Conservation (phyloP, 1,284 basidiomycete species). For the Fomitopsis palustris region DNA sequence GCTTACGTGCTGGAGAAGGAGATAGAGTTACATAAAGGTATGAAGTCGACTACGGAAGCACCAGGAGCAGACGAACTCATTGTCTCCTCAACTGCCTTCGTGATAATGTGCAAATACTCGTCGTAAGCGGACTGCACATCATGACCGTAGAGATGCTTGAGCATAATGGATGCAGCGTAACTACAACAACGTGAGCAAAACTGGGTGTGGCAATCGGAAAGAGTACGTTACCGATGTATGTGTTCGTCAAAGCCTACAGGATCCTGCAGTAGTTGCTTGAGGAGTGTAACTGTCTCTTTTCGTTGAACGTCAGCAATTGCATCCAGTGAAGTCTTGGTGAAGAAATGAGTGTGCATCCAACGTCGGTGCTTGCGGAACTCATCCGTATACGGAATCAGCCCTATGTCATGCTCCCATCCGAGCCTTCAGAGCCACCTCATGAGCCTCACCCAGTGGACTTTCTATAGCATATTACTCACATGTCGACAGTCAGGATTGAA, state of each 20-base stretch:
- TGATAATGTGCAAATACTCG: conserved; percentile 31
- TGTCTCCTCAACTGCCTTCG: conserved; percentile 44
- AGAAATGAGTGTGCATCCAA: not conserved
- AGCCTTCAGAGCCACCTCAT: not conserved
- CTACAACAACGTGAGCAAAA: too few relatives aligned
- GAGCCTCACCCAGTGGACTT: not conserved
- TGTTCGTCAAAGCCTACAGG: too few relatives aligned
- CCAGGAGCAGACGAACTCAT: conserved; percentile 45
- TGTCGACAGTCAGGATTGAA: not conserved
- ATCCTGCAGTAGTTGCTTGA: too few relatives aligned
- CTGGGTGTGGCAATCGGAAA: too few relatives aligned
- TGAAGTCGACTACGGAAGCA: conserved; percentile 51
- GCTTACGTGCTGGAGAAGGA: not conserved
- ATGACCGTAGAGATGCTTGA: conserved; percentile 25
- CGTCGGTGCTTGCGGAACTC: not conserved
- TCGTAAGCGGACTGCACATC: conserved; percentile 25
- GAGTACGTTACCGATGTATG: too few relatives aligned
- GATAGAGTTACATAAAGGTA: conserved; percentile 36
- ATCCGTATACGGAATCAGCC: not conserved
- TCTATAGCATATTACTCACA: not conserved
- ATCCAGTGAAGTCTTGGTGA: not conserved
- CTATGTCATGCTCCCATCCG: not conserved
- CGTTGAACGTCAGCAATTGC: not conserved
- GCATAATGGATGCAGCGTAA: conserved; percentile 7
- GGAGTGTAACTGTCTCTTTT: too few relatives aligned